Evolutionary conservation across 345 rosid genomes (phyloP), one percentile per base, ranked within the genome.

Genomic region (Clausena lansium): DNA sequence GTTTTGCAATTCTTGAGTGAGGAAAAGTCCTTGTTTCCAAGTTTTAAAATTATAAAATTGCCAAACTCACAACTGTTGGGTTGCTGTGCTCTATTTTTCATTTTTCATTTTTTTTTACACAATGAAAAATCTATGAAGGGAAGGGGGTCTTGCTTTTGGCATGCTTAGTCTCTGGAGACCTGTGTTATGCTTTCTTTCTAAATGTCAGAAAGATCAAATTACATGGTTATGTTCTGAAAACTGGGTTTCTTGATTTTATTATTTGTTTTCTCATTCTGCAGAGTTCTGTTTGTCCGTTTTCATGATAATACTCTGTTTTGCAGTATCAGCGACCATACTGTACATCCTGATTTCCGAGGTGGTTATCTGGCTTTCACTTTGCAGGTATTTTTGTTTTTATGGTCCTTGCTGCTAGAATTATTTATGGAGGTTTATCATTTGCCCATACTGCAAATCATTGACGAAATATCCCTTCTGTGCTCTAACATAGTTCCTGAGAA

Each of bases 291-390:
- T n/a, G 77, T 55, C 71, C 74, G n/a, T 70, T 25, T 77, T 69
- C 45, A 61, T 78, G 80, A 25, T 77, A 59, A 77, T 67, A 74
- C 67, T 82, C 55, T 39, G 7, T 78, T 73, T 81, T 84, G 77
- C 88, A 93, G 98, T 86, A 90, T 90, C 80, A 82, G 77, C 70
- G 99, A 93, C 67, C 63, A 81, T 19, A 86, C 92, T 39, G 94
- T 95, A 41, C 77, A 62, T 74, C 91, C 89, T 33, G 89, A 89
- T 67, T 54, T 83, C 78, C 89, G 85, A 67, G 97, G 99, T 77
- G 90, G 95, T 79, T 95, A 92, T 86, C 75, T 91, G 87, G 98
- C 98, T 36, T 95, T 95, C 84, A 90, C 98, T 54, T 36, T 80
- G 79, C 82, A 92, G 99, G 99, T 95, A 84, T 17, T 71, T 76